Evolutionary conservation across 768 basidiomycete genomes (phyloP).

Genomic region (Tulasnella sp.): DNA sequence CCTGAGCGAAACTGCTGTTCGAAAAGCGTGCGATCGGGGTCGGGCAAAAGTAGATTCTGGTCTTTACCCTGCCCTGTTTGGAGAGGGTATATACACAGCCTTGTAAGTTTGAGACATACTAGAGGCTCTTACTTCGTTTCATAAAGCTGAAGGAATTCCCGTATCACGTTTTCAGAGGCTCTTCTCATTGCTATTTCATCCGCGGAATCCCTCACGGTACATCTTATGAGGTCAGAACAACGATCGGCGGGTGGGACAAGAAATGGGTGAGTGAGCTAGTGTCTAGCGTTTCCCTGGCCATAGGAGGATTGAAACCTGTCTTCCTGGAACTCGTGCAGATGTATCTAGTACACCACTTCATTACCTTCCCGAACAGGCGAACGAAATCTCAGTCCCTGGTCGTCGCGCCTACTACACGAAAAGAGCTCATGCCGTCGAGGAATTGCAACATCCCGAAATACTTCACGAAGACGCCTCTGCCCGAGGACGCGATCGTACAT

Average conservation of each 20-base stretch:
- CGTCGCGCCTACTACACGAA: not conserved
- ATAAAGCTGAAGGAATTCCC: slow-evolving; percentile 26
- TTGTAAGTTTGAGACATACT: slow-evolving; percentile 31
- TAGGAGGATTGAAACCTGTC: not conserved
- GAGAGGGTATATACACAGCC: slow-evolving; percentile 49
- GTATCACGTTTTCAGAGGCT: slow-evolving; percentile 22
- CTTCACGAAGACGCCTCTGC: slow-evolving; percentile 8
- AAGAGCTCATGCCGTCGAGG: not conserved
- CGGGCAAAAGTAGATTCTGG: slow-evolving; percentile 37
- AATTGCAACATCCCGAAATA: not conserved
- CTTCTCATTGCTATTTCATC: slow-evolving; percentile 56
- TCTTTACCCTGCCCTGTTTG: slow-evolving; percentile 47
- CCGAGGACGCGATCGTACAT: slow-evolving; percentile 16
- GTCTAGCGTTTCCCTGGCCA: no score
- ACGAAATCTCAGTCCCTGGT: not conserved
- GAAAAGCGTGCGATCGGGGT: slow-evolving; percentile 37
- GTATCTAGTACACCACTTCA: slow-evolving; percentile 53
- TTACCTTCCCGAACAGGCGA: slow-evolving; percentile 40
- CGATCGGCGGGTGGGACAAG: slow-evolving; percentile 54
- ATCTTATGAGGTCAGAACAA: slow-evolving; percentile 48
- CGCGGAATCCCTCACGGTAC: slow-evolving; percentile 56
- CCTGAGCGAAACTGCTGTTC: slow-evolving; percentile 71
- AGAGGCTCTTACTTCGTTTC: slow-evolving; percentile 22
- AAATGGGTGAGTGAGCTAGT: slow-evolving; percentile 78
- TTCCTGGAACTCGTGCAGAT: slow-evolving; percentile 33